Base-by-base conservation (phyloP, 1,284 basidiomycete genomes). In the Cryptococcus amylolentus region DNA sequence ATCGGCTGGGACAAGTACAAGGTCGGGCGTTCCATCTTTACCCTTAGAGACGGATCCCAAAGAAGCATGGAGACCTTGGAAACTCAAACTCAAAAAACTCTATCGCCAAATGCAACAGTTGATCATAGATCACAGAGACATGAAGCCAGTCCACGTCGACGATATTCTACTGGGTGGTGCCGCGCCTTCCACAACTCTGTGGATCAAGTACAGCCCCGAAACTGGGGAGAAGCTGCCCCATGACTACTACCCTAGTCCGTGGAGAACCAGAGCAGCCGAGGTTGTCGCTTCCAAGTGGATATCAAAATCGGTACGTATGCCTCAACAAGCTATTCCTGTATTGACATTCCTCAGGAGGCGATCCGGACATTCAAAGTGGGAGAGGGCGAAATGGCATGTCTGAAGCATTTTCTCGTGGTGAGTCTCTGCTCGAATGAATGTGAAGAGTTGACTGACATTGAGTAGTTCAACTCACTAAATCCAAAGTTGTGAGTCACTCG, bases 381-480 rank as follows among this genome's bases (percentile, higher is more conserved):
- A 1, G 65, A 65, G 27, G 60, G 62, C 3, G 61, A 69, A 44
- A 26, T 69, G n/a, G 45, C 67, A 28, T 60, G 57, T n/a, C 54
- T 71, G 13, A 61, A 54, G 43, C 62, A 66, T 41, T 45, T 54
- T 5, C 57, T 67, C 3, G 55, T 65, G 20, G 66, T 68, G 42
- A 52, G 66, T 63, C 43, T 45, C 35, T 4, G 12, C 27, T 47
- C 40, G 12, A 18, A 27, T 28, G 2, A 23, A n/a, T 12, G 14
- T 41, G 13, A 14, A 8, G 13, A n/a, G 10, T 43, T 53, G 50
- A 55, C 38, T 5, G 16, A 14, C 14, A 13, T 31, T 5, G 7
- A 7, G 14, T 40, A 66, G 66, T 39, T 58, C 2, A 66, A 68
- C 42, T 56, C 58, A 2, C 48, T 63, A 49, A 62, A 56, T 49